phyloP scores from a whole-genome alignment of 2,329 filamentous ascomycete genomes.

The Leptographium wingfieldii region DNA sequence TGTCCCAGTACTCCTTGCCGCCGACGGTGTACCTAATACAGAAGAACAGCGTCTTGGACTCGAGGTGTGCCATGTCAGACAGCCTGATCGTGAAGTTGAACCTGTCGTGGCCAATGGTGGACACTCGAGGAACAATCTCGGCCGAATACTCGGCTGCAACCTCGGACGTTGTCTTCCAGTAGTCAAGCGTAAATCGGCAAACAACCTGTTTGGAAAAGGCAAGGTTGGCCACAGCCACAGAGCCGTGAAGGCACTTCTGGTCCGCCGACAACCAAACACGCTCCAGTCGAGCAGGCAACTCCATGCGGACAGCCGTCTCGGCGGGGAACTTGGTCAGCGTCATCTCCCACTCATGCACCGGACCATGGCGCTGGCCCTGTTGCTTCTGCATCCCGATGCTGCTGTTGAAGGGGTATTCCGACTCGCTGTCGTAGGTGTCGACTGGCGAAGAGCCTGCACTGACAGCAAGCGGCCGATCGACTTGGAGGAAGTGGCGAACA shows the following conservation, averaged over 20 bases:
- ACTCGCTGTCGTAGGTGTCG: slow-evolving; percentile 75
- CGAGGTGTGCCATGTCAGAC: slow-evolving; percentile 79
- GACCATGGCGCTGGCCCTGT: slow-evolving; percentile 21
- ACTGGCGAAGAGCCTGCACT: slow-evolving; percentile 88
- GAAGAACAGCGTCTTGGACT: slow-evolving; percentile 84
- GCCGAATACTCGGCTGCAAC: slow-evolving; percentile 78
- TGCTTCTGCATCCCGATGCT: slow-evolving; percentile 24
- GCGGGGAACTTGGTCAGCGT: slow-evolving; percentile 70
- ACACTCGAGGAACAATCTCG: slow-evolving; percentile 57
- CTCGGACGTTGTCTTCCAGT: slow-evolving; percentile 98
- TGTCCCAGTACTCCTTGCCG: slow-evolving; percentile 89
- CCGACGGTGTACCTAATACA: slow-evolving; percentile 81
- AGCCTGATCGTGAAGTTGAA: slow-evolving; percentile 94
- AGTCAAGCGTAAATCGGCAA: slow-evolving; percentile 92
- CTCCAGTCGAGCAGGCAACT: slow-evolving; percentile 66
- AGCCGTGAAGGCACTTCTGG: slow-evolving; percentile 75
- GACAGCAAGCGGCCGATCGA: slow-evolving; percentile 89
- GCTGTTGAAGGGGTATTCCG: slow-evolving; percentile 71
- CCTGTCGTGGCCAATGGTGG: slow-evolving; percentile 57
- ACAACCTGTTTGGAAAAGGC: slow-evolving; percentile 80
- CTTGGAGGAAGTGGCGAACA: slow-evolving; percentile 86
- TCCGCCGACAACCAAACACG: slow-evolving; percentile 77
- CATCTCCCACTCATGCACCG: slow-evolving; percentile 76
- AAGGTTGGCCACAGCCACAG: slow-evolving; percentile 74
- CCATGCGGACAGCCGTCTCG: slow-evolving; percentile 48